A percentile compares a stretch with the other conserved stretches of the same genome.
Conservation (phyloP, 257 asterid species). For the Salvia miltiorrhiza region DNA sequence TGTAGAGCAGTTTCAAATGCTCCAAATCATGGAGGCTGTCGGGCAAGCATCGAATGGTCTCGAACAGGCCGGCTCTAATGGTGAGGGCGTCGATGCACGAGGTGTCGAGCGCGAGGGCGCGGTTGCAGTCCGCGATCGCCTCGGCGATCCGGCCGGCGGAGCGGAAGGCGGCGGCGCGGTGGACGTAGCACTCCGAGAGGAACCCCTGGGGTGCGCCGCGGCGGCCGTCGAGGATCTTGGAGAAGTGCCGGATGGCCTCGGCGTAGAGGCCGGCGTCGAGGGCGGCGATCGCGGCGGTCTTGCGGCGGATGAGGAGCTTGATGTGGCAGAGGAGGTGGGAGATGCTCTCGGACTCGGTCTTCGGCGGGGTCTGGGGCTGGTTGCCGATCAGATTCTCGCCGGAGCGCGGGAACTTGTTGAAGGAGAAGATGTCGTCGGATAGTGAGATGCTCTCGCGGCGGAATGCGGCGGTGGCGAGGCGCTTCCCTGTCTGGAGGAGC, state of each 20-base stretch:
- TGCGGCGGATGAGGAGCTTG: slow-evolving; percentile 68
- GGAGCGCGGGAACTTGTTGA: slow-evolving; percentile 46
- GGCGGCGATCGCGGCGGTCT: slow-evolving; percentile 74
- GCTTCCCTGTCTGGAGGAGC: slow-evolving; percentile 85
- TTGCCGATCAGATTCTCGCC: slow-evolving; percentile 28
- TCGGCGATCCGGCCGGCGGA: slow-evolving; percentile 64
- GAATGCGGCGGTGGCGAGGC: slow-evolving; percentile 81
- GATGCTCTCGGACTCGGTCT: slow-evolving; percentile 55
- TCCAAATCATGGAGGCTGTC: slow-evolving; percentile 94
- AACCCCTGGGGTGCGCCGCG: slow-evolving; percentile 75
- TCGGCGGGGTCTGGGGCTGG: slow-evolving; percentile 39
- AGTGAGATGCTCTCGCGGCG: slow-evolving; percentile 88
- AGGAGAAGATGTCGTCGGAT: slow-evolving; percentile 77
- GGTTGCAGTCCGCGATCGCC: slow-evolving; percentile 72
- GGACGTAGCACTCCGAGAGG: slow-evolving; percentile 63
- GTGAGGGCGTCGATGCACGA: slow-evolving; percentile 76
- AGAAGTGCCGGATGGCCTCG: slow-evolving; percentile 69
- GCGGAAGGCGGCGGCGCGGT: slow-evolving; percentile 55
- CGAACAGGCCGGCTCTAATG: slow-evolving; percentile 68
- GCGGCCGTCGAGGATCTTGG: slow-evolving; percentile 73
- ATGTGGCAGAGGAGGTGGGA: slow-evolving; percentile 69
- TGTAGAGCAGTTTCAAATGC: slow-evolving; percentile 81
- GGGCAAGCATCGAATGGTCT: slow-evolving; percentile 68
- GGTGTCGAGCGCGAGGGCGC: slow-evolving; percentile 78
- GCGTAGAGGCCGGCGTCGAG: slow-evolving; percentile 62